These are phyloP conservation scores for Gyromitra esculenta DNA, from an alignment of 2,329 filamentous ascomycete species.

Conservation along the genomic window DNA sequence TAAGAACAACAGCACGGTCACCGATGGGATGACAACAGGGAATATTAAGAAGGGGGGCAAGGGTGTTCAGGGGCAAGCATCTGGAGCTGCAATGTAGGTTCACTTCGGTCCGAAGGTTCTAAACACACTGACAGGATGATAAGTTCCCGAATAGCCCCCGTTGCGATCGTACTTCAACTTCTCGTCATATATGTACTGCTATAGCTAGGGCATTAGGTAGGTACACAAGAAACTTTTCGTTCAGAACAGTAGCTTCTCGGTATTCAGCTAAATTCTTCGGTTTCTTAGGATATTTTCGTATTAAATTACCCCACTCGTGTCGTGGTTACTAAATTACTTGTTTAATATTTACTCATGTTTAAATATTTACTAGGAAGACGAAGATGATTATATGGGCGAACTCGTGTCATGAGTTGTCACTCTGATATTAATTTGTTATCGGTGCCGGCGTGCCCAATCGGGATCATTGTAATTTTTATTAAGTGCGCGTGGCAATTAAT, in stretches of 20 bases:
- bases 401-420: constrained; percentile 19
- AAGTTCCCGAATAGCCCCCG: not conserved
- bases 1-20: not conserved
- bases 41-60: not conserved
- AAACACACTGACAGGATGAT: not conserved
- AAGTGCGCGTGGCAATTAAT: too few species aligned
- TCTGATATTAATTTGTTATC: not conserved
- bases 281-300: constrained; percentile 57
- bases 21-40: not conserved
- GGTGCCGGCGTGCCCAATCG: not conserved
- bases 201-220: not conserved
- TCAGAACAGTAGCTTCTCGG: not conserved
- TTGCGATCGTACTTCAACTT: not conserved
- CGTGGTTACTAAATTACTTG: not conserved
- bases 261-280: constrained; percentile 55
- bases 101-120: not conserved
- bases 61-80: not conserved
- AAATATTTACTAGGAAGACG: not conserved
- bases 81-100: not conserved
- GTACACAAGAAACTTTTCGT: not conserved
- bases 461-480: not conserved
- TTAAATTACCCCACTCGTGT: constrained; percentile 7
- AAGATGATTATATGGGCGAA: not conserved
- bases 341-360: not conserved
- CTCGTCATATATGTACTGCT: not conserved